Conservation (phyloP, 2,329 filamentous ascomycete species). For the Scorias spongiosa region DNA sequence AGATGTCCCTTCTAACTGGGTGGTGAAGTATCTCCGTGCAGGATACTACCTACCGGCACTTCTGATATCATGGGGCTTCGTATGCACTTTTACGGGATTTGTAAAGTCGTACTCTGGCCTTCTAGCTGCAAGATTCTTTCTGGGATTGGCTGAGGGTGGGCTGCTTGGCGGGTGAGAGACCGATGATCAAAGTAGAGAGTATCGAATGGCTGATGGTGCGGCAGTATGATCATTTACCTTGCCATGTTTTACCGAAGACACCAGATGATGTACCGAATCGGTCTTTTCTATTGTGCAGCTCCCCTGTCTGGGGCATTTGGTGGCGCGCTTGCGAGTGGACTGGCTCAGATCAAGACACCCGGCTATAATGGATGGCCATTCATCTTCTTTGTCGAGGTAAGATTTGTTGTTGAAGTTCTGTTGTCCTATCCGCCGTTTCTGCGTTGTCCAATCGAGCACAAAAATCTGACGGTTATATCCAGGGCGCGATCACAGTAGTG, state of each 20-base stretch:
- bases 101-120: slow-evolving; percentile 14
- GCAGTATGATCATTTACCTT: slow-evolving; percentile 32
- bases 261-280: slow-evolving; percentile 55
- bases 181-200: slow-evolving; percentile 5
- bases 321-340: slow-evolving; percentile 56
- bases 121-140: slow-evolving; percentile 36
- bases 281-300: slow-evolving; percentile 54
- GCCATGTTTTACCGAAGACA: slow-evolving; percentile 62
- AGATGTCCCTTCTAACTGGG: slow-evolving; percentile 22
- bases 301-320: slow-evolving; percentile 57
- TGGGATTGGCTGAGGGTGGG: slow-evolving; percentile 59
- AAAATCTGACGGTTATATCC: background rate
- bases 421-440: too few species aligned
- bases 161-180: slow-evolving; percentile 33
- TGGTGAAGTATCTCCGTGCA: slow-evolving; percentile 17
- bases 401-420: too few species aligned
- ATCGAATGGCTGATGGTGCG: slow-evolving; percentile 14
- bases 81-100: slow-evolving; percentile 36
- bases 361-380: slow-evolving; percentile 55
- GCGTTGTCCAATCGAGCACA: too few species aligned
- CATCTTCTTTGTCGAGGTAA: slow-evolving; percentile 46
- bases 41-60: slow-evolving; percentile 19
- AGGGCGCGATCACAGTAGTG: slow-evolving; percentile 35
- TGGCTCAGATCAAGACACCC: slow-evolving; percentile 49
- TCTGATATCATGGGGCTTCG: slow-evolving; percentile 45